These are phyloP conservation scores for Lasiosphaeria miniovina DNA, from an alignment of 495 filamentous ascomycete genomes.

Conservation along the genomic window DNA sequence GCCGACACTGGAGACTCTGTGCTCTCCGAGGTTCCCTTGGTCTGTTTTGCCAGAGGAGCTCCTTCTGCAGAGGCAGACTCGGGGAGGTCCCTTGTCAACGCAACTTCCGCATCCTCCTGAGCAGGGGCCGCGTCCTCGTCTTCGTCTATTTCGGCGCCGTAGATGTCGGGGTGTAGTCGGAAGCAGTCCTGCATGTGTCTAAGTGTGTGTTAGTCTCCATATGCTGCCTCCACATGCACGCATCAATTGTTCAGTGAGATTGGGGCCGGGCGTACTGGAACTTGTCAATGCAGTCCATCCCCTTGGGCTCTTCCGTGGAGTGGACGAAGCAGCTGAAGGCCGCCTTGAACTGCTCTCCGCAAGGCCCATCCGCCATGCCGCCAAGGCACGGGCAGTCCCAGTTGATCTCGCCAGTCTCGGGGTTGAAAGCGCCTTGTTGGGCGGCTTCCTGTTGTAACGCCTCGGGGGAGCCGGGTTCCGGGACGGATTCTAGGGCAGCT, in stretches of 20 bases:
- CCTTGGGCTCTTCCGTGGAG: constrained; percentile 93
- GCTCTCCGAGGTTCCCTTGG: constrained; percentile 4
- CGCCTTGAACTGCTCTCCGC: constrained; percentile 87
- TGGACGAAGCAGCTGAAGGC: constrained; percentile 98
- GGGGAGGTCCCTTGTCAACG: constrained; percentile 8
- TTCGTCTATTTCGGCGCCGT: constrained; percentile 84
- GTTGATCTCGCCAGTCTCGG: constrained; percentile 98
- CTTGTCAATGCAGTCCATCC: constrained; percentile 96
- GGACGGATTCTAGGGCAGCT: constrained; percentile 24
- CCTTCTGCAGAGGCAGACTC: background rate
- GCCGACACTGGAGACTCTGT: constrained; percentile 7
- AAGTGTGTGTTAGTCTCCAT: constrained; percentile 26
- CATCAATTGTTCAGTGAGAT: background rate
- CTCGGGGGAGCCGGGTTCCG: constrained; percentile 18
- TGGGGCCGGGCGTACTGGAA: constrained; percentile 69
- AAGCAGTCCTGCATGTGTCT: constrained; percentile 98
- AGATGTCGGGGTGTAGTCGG: constrained; percentile 82
- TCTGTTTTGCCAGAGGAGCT: constrained; percentile 1
- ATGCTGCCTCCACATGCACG: background rate
- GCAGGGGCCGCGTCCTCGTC: constrained; percentile 59
- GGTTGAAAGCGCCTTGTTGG: constrained; percentile 90
- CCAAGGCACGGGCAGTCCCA: constrained; percentile 98
- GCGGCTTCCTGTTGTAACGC: constrained; percentile 76
- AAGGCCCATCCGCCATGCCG: constrained; percentile 96
- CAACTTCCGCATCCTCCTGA: constrained; percentile 10